phyloP scores from a whole-genome alignment of 108 stramenopile species.

The Nitzschia putrida region DNA sequence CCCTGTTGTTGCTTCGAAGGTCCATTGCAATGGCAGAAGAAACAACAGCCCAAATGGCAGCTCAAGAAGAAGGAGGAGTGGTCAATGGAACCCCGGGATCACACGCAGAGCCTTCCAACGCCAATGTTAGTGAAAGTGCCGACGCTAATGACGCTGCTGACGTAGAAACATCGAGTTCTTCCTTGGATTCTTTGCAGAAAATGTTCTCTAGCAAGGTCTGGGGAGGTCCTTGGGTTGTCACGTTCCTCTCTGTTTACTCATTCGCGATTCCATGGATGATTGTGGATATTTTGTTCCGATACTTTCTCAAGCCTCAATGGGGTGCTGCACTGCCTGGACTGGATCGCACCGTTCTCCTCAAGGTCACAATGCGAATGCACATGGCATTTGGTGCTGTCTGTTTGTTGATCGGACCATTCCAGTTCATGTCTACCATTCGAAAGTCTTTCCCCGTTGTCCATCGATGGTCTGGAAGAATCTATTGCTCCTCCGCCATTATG shows the following conservation, averaged over 20 bases:
- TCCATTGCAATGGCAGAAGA: too few relatives aligned
- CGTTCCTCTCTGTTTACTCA: constrained; percentile 24
- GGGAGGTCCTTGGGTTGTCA: constrained; percentile 39
- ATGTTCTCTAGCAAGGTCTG: constrained; percentile 11
- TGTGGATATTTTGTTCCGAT: constrained; percentile 27
- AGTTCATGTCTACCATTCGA: constrained; percentile 26
- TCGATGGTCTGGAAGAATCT: constrained; percentile 42
- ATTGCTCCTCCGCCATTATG: constrained; percentile 23
- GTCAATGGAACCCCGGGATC: too few relatives aligned
- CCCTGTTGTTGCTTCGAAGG: too few relatives aligned
- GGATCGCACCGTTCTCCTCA: constrained; percentile 25
- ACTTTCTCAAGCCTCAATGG: constrained; percentile 33
- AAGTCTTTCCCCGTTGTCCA: constrained; percentile 23
- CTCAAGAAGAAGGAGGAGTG: too few relatives aligned
- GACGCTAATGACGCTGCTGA: too few relatives aligned
- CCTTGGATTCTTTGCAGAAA: too few relatives aligned
- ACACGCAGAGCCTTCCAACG: too few relatives aligned
- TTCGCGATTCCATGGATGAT: constrained; percentile 36
- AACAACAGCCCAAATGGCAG: too few relatives aligned
- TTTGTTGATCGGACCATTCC: constrained; percentile 35
- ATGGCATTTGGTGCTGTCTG: constrained; percentile 38
- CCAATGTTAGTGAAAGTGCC: too few relatives aligned
- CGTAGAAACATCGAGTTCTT: too few relatives aligned
- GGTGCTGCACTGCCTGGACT: constrained; percentile 40
- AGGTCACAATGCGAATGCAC: constrained; percentile 42